Evolutionary conservation across 2,329 filamentous ascomycete genomes (phyloP), one percentile per base, ranked within the genome.

Genomic region (Colletotrichum orbiculare): DNA sequence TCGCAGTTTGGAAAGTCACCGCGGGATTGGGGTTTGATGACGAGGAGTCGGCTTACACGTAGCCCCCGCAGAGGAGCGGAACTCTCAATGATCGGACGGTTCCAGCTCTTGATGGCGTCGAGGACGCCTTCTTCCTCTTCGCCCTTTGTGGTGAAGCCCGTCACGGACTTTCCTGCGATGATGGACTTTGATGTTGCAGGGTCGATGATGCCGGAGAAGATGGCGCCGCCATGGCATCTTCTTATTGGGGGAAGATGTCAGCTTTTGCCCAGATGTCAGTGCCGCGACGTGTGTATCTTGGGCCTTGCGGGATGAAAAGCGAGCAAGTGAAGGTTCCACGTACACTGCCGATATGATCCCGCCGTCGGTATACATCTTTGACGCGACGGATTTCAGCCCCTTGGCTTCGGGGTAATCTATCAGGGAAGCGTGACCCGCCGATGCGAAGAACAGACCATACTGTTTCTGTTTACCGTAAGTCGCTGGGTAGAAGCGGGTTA

Each of bases 361-460:
- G 5, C 78, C 78, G 46, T 76, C 74, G 1, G 72, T 70, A 69
- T 74, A 83, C 13, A 83, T 74, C 38, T 75, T 68, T 15, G 73
- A 68, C 2, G 79, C 81, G 56, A 83, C 77, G 8, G 71, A 71
- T 65, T 83, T 79, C 54, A 83, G 72, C 2, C 65, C 70, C 17
- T 66, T 75, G 6, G 81, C 79, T 37, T 73, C 74, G 6, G 81
- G 80, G 67, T 82, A 83, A 69, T 83, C 81, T 55, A 83, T 78
- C 52, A 83, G 67, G 2, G 80, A 74, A 1, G 81, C 82, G 60
- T 83, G 81, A 13, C 80, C 79, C 1, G 79, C 79, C 4, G 74
- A 76, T 6, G 79, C 78, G 68, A 76, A 81, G 72, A 81, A 81
- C n/a, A 80, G 61, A 39, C 79, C 79, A 65, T 77, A 43, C 39